Conservation (phyloP, 129 eudicot genomes). For the Tagetes erecta region DNA sequence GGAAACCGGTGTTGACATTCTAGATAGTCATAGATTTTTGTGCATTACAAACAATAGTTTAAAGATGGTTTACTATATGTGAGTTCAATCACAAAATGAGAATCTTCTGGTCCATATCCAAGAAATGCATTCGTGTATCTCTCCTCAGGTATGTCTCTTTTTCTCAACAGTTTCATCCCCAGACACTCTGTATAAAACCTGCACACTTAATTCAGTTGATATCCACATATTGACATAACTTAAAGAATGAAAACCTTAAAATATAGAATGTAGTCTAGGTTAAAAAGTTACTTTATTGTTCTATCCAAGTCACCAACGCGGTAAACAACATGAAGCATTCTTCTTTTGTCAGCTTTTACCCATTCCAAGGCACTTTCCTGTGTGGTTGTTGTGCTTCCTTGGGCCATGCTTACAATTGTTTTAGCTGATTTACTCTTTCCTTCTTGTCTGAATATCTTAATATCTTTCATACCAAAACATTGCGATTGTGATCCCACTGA, state of each 20-base stretch:
- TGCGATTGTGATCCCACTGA: constrained; percentile 62
- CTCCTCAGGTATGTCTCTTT: constrained; percentile 97
- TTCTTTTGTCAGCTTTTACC: constrained; percentile 89
- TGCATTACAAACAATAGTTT: constrained; percentile 25
- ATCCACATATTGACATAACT: background rate
- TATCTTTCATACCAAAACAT: constrained; percentile 50
- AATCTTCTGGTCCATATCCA: constrained; percentile 99
- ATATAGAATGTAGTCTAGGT: constrained; percentile 2
- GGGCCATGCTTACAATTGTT: constrained; percentile 62
- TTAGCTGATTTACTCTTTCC: constrained; percentile 34
- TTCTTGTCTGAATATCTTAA: constrained; percentile 51
- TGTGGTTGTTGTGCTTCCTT: constrained; percentile 64
- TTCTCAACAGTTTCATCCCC: constrained; percentile 93
- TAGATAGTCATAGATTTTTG: constrained; percentile 1
- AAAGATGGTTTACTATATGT: constrained; percentile 72
- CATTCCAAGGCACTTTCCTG: constrained; percentile 82
- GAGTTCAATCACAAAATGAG: constrained; percentile 93
- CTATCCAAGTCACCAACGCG: constrained; percentile 98
- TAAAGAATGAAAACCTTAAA: background rate
- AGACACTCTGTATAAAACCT: constrained; percentile 95
- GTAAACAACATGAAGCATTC: constrained; percentile 98
- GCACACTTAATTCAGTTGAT: constrained; percentile 22
- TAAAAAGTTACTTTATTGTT: constrained; percentile 77
- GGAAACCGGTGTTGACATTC: background rate
- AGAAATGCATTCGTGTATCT: constrained; percentile 97